A percentile compares a stretch with the other conserved stretches of the same genome.
Evolutionary conservation across 2,329 filamentous ascomycete species (phyloP).

Genomic region (Aureobasidium sp.): DNA sequence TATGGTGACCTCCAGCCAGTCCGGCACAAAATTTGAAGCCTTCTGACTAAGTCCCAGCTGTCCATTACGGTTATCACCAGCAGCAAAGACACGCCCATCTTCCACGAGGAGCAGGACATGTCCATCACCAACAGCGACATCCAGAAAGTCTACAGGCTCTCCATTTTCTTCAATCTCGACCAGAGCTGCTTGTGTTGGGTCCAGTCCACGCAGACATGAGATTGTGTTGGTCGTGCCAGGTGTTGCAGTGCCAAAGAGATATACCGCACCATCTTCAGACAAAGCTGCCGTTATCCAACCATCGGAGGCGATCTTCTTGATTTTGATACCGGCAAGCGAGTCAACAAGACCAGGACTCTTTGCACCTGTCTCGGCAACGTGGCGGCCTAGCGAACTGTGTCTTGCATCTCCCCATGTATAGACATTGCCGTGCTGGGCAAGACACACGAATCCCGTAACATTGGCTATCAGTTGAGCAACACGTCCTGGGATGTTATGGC

Average conservation of each 20-base stretch:
- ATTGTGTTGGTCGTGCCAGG: slow-evolving; percentile 23
- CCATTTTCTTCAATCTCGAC: slow-evolving; percentile 35
- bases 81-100: slow-evolving; percentile 46
- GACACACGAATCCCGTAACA: slow-evolving; percentile 33
- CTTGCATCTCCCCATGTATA: slow-evolving; percentile 52
- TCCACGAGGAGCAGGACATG: slow-evolving; percentile 53
- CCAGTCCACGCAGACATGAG: slow-evolving; percentile 20
- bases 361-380: slow-evolving; percentile 38
- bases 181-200: slow-evolving; percentile 25
- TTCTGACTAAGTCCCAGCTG: slow-evolving; percentile 45
- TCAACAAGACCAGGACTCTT: slow-evolving; percentile 40
- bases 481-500: slow-evolving; percentile 26
- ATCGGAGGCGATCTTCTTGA: slow-evolving; percentile 47
- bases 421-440: slow-evolving; percentile 33
- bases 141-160: slow-evolving; percentile 41
- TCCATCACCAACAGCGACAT: slow-evolving; percentile 52
- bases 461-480: slow-evolving; percentile 30
- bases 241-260: slow-evolving; percentile 50
- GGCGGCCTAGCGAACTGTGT: slow-evolving; percentile 52
- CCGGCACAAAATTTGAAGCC: slow-evolving; percentile 19
- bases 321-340: slow-evolving; percentile 46
- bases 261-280: slow-evolving; percentile 52
- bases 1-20: slow-evolving; percentile 24
- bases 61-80: slow-evolving; percentile 52
- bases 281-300: slow-evolving; percentile 54